Evolutionary conservation across 2,329 filamentous ascomycete genomes (phyloP), one percentile per base, ranked within the genome.

Genomic region (Penicillium sp.): DNA sequence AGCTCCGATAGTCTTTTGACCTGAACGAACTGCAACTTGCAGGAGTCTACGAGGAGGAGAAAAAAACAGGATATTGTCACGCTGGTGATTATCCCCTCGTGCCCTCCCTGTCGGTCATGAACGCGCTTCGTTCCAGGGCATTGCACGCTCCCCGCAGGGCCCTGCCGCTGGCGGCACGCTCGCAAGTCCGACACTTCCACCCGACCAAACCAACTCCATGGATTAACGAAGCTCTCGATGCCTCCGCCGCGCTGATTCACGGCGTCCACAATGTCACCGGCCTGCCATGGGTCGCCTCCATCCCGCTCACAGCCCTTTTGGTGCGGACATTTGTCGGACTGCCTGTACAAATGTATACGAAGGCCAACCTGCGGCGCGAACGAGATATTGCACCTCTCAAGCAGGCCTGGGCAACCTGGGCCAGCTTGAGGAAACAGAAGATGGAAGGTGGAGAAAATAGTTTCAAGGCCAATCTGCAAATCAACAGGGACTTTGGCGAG

Each of bases 231-330:
- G 66, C 78, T 41, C 65, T 83, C 47, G 70, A 75, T 44, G 66
- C 75, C 33, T 78, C 82, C 2, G 79, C 83, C 62, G 70, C 72
- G 51, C 67, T 82, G 58, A 75, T 85, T 54, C 74, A 81, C 56
- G 65, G 75, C 27, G 65, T 92, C 74, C 83, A 87, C 67, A 69
- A 69, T 22, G 11, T 76, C 41, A 79, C 76, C 16, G 74, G 77
- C 44, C 73, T 86, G 2, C 77, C 84, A 55, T 87, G 85, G 85
- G 81, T 73, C 7, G 74, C 77, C 13, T 80, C 82, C 19, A 79
- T 87, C 43, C 85, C 85, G 4, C 70, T 85, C 54, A 78, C 82
- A 4, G 84, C 85, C 3, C 66, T 86, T 41, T 51, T 81, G 16
- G 75, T 85, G 2, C 82, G 85, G 50, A 75, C 71, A 18, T 56